Conservation (phyloP, 2,329 filamentous ascomycete genomes). For the Colletotrichum aenigma region DNA sequence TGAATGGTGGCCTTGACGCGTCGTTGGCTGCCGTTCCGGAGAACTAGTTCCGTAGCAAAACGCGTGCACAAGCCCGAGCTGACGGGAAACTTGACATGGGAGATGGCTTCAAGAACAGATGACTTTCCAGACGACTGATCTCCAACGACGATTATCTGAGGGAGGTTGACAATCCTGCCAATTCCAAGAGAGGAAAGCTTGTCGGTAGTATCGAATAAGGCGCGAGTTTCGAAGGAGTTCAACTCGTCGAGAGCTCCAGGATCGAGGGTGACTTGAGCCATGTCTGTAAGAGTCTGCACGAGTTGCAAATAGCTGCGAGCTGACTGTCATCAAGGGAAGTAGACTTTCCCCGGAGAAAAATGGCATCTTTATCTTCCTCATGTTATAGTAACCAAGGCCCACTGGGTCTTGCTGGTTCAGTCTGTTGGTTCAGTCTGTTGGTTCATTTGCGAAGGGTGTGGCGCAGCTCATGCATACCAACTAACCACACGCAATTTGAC, state of each 20-base stretch:
- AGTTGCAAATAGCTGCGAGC: no score
- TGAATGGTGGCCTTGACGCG: slow-evolving; percentile 48
- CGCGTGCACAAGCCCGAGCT: slow-evolving; percentile 62
- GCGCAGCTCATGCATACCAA: neutral
- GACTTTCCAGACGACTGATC: slow-evolving; percentile 67
- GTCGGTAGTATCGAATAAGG: slow-evolving; percentile 58
- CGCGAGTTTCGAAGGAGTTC: slow-evolving; percentile 45
- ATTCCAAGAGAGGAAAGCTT: slow-evolving; percentile 54
- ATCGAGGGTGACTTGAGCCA: slow-evolving; percentile 21
- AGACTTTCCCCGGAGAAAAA: accelerated
- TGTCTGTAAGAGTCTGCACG: no score
- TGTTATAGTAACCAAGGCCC: accelerated
- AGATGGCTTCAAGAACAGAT: slow-evolving; percentile 69
- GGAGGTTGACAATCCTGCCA: slow-evolving; percentile 49
- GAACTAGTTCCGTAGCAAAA: slow-evolving; percentile 64
- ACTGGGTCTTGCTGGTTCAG: no score
- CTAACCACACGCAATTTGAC: neutral
- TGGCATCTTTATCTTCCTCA: no score
- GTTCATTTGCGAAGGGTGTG: no score
- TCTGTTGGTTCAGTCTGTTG: no score
- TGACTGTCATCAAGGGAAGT: no score
- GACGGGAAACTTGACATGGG: slow-evolving; percentile 62
- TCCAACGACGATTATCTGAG: slow-evolving; percentile 63
- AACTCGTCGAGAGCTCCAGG: slow-evolving; percentile 41
- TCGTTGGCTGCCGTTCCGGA: slow-evolving; percentile 43